A percentile compares a stretch with the other conserved stretches of the same genome.
phyloP scores from a whole-genome alignment of 306 rosid species.

The Prinsepia uniflora region DNA sequence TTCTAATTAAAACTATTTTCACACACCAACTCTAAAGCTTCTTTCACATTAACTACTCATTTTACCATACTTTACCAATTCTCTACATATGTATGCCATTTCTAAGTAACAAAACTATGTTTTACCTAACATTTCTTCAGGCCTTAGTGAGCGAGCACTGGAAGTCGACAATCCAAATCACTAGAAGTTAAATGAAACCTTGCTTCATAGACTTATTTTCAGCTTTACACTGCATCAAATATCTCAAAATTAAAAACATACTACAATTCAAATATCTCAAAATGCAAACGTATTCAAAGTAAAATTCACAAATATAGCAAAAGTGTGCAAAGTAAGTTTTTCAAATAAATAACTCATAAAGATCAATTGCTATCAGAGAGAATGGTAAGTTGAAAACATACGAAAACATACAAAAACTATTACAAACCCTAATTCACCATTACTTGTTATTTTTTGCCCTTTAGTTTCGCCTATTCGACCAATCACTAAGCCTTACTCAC shows the following conservation, averaged over 20 bases:
- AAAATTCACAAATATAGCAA: neutral
- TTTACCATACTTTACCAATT: no score
- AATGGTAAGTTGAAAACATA: constrained; percentile 18
- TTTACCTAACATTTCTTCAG: no score
- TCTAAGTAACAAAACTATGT: no score
- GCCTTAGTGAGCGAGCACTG: neutral
- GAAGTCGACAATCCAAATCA: neutral
- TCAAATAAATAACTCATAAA: neutral
- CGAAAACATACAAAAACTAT: no score
- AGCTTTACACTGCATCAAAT: neutral
- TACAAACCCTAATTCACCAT: no score
- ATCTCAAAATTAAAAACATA: neutral
- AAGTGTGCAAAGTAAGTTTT: neutral
- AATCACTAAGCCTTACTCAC: no score
- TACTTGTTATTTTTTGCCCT: no score
- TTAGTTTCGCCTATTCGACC: no score
- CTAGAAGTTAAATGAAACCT: neutral
- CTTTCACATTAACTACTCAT: no score
- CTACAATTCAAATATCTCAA: neutral
- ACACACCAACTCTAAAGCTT: no score
- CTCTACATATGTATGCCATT: no score
- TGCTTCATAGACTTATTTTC: neutral
- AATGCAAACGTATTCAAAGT: neutral
- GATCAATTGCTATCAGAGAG: neutral
- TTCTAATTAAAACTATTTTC: no score